phyloP scores from a whole-genome alignment of 257 asterid species.

The Cordia subcordata region DNA sequence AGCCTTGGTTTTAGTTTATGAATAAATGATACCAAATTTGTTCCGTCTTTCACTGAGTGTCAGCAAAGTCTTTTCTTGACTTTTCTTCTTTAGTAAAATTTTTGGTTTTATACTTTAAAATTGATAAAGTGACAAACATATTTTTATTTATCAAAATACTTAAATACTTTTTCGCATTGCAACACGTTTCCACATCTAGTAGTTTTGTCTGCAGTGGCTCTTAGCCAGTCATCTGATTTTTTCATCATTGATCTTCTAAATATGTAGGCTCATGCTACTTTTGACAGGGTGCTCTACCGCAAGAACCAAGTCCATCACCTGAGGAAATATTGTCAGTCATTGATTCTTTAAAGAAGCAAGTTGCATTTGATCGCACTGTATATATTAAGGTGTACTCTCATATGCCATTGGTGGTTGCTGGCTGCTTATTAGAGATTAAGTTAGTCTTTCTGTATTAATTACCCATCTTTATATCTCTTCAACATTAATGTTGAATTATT shows the following conservation, averaged over 20 bases:
- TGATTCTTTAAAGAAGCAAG: slow-evolving; percentile 55
- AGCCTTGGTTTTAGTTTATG: too few relatives aligned
- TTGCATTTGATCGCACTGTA: slow-evolving; percentile 48
- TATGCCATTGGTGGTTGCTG: slow-evolving; percentile 12
- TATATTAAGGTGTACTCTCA: slow-evolving; percentile 58
- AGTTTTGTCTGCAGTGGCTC: background rate
- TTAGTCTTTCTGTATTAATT: slow-evolving; percentile 5
- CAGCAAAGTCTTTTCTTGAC: background rate
- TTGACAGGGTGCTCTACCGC: slow-evolving; percentile 39
- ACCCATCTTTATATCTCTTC: too few relatives aligned
- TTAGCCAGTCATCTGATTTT: background rate
- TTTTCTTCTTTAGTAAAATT: background rate
- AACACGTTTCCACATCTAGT: background rate
- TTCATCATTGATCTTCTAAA: slow-evolving; percentile 11
- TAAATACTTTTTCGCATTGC: background rate
- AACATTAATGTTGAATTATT: background rate
- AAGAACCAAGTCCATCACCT: slow-evolving; percentile 37
- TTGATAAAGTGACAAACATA: too few relatives aligned
- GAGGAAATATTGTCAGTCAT: slow-evolving; percentile 42
- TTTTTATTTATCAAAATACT: too few relatives aligned
- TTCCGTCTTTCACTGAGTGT: too few relatives aligned
- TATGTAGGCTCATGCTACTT: slow-evolving; percentile 17
- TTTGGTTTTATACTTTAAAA: too few relatives aligned
- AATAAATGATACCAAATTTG: too few relatives aligned
- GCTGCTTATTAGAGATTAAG: slow-evolving; percentile 13